These are phyloP conservation scores for Gnomoniopsis smithogilvyi DNA, from an alignment of 2,329 filamentous ascomycete genomes.

Conservation along the genomic window DNA sequence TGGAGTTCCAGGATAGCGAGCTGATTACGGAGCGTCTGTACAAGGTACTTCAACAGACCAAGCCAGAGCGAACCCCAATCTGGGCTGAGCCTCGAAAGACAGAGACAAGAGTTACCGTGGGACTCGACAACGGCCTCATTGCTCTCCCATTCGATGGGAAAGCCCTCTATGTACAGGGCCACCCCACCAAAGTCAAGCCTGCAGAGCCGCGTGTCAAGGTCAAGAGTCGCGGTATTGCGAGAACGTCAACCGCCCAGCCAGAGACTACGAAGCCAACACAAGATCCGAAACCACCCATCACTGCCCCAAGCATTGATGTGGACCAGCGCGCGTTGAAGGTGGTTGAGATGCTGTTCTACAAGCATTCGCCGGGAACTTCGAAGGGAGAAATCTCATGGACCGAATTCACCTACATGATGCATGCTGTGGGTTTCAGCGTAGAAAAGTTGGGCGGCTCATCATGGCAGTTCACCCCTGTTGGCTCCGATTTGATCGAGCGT, in stretches of 20 bases:
- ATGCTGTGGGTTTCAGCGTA: background rate
- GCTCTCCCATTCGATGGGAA: background rate
- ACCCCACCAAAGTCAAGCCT: accelerated
- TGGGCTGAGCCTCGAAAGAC: background rate
- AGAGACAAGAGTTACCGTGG: no score
- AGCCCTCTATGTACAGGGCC: no score
- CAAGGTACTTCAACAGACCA: background rate
- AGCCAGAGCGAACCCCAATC: background rate
- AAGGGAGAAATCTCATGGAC: background rate
- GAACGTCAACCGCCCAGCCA: background rate
- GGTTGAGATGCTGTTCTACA: background rate
- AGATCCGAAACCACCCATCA: background rate
- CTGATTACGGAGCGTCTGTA: background rate
- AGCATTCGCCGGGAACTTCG: background rate
- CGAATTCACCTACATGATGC: background rate
- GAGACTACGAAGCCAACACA: no score
- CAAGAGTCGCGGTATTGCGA: background rate
- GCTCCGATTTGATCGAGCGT: no score
- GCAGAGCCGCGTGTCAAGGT: background rate
- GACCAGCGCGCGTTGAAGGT: background rate
- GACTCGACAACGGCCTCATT: accelerated
- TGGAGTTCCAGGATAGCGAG: background rate
- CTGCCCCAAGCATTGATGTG: background rate
- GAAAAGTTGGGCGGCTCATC: conserved; percentile 3
- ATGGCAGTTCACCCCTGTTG: conserved; percentile 2